phyloP scores from a whole-genome alignment of 352 stramenopile species.

The Globisporangium paddicum region DNA sequence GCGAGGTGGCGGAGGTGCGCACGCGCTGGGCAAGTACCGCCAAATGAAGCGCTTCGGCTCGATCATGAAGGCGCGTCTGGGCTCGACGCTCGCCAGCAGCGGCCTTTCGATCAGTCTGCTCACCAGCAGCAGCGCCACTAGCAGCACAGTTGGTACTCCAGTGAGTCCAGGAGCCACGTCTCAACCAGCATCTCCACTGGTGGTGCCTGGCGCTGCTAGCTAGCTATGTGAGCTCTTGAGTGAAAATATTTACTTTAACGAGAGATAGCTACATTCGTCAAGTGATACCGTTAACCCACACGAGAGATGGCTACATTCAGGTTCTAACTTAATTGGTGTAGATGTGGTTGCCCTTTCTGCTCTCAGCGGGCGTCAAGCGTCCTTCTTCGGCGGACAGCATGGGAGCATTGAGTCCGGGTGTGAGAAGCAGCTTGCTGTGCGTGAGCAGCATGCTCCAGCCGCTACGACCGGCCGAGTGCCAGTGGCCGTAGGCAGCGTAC shows the following conservation, averaged over 20 bases:
- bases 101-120: neutral
- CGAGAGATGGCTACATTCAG: neutral
- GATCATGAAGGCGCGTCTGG: constrained; percentile 50
- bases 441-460: too few species aligned
- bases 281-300: neutral
- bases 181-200: neutral
- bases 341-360: constrained; percentile 5
- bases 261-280: too few species aligned
- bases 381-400: constrained; percentile 5
- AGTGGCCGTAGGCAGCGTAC: too few species aligned
- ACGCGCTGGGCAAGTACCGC: constrained; percentile 48
- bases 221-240: too few species aligned
- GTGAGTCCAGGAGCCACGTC: neutral
- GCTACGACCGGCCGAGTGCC: too few species aligned
- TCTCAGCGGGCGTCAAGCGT: neutral
- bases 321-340: neutral
- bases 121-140: too few species aligned
- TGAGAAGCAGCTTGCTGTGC: too few species aligned
- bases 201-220: too few species aligned
- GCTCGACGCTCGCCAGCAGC: constrained; percentile 8
- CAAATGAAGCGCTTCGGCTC: constrained; percentile 64
- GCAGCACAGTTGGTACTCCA: too few species aligned
- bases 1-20: constrained; percentile 14
- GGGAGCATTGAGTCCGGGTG: neutral
- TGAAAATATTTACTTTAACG: too few species aligned